phyloP scores from a whole-genome alignment of 148 eudicot genomes.

The Vaccinium macrocarpon region DNA sequence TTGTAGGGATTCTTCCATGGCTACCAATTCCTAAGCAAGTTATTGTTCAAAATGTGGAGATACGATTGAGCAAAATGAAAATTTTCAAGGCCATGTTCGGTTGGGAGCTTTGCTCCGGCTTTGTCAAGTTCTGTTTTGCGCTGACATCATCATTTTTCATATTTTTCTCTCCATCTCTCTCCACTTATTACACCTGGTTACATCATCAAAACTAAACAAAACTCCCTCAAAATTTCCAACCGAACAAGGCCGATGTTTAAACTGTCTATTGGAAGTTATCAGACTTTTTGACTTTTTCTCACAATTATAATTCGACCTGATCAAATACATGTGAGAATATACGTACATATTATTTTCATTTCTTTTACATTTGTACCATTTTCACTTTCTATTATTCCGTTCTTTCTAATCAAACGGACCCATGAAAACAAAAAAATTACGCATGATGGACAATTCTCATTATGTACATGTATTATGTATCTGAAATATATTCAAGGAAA shows the following conservation, averaged over 20 bases:
- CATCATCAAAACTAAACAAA: no score
- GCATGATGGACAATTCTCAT: neutral
- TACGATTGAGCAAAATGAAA: no score
- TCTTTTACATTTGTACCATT: neutral
- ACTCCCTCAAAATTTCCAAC: no score
- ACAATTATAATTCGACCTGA: neutral
- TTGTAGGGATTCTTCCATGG: neutral
- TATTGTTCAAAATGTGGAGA: neutral
- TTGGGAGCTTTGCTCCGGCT: no score
- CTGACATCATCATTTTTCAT: no score
- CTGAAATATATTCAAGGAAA: neutral
- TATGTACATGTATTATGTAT: neutral
- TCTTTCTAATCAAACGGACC: neutral
- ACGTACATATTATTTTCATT: neutral
- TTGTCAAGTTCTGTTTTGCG: no score
- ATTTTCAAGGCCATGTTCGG: no score
- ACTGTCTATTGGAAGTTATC: neutral
- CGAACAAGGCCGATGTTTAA: no score
- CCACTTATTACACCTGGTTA: no score
- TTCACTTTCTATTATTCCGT: neutral
- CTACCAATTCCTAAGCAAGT: neutral
- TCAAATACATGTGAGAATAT: neutral
- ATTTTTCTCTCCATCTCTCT: no score
- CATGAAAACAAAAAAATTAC: neutral
- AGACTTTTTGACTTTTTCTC: neutral